Conservation (phyloP, 2,329 filamentous ascomycete genomes). For the Amphichorda felina region DNA sequence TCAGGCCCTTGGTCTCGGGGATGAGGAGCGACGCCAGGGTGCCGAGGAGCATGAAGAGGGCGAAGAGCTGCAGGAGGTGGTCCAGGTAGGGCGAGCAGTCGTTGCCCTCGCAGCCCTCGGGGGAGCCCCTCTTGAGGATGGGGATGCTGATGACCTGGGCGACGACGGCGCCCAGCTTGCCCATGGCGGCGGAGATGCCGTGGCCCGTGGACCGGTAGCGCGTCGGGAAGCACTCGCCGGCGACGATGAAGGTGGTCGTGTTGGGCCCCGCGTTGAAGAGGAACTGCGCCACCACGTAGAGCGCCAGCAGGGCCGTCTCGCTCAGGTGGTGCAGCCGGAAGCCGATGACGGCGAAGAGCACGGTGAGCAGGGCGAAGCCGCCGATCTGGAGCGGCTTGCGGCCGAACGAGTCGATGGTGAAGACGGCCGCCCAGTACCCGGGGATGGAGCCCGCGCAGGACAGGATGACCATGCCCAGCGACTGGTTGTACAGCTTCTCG, state of each 20-base stretch:
- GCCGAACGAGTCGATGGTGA: conserved; percentile 62
- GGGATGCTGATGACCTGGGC: conserved; percentile 55
- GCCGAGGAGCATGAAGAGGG: conserved; percentile 68
- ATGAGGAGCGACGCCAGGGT: conserved; percentile 59
- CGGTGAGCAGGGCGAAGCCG: conserved; percentile 49
- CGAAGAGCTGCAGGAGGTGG: conserved; percentile 67
- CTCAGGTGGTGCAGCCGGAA: conserved; percentile 41
- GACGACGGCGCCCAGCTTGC: conserved; percentile 57
- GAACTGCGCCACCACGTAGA: conserved; percentile 55
- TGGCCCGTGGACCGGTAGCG: conserved; percentile 51
- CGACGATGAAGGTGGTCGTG: conserved; percentile 53
- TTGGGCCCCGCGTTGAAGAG: conserved; percentile 58
- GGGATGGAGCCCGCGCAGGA: conserved; percentile 68
- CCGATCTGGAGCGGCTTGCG: conserved; percentile 64
- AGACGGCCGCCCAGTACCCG: conserved; percentile 68
- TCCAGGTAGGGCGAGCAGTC: conserved; percentile 50
- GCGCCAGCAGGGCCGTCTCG: conserved; percentile 37
- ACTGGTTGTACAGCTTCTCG: conserved; percentile 56
- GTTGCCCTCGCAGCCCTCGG: conserved; percentile 33
- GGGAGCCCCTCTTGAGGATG: conserved; percentile 43
- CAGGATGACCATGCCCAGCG: conserved; percentile 66
- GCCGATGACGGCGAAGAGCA: conserved; percentile 50
- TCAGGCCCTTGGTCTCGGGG: conserved; percentile 64
- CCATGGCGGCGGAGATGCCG: conserved; percentile 53
- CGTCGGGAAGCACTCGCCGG: conserved; percentile 54